Evolutionary conservation across 169 alveolate species (phyloP), one percentile per base, ranked within the genome.

Genomic region (Plasmodium adleri): DNA sequence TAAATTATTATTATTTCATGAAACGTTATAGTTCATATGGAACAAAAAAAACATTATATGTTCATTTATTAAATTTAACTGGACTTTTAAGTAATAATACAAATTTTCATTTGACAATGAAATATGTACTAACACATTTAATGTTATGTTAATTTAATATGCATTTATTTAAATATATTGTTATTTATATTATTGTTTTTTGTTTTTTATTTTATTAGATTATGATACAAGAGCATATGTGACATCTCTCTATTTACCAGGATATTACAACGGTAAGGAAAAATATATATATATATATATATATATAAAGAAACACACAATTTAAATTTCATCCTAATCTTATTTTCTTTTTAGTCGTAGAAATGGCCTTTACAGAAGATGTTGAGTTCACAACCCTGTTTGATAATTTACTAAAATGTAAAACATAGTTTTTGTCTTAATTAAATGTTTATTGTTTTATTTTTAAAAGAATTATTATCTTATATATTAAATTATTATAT

Each of bases 251-350:
- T 76, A 76, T 20, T 32, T 76, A 15, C 88, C 88, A 1, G 88
- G 88, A 63, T 76, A 76, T 50, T 63, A 76, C 43, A 76, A 76
- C 24, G 70, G 88, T 76, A 62, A 62, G 15, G 20, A 39, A 72
- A 72, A 52, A 68, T n/a, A 54, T n/a, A 64, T 9, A 28, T 13
- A 32, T 32, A 32, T 32, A 32, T 32, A 32, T 32, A 39, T 39
- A 0, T 4, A 32, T 32, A 32, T 10, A 62, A 56, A 28, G 6
- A 64, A 17, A 60, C 12, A 7, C 0, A 3, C 8, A 60, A 60
- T 10, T 8, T 62, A 20, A 12, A 56, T 13, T 17, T 56, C 0
- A 12, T 8, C 43, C 17, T 64, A 3, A 60, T 62, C 10, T 59
- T 3, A 17, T 60, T 74, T 74, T 54, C 49, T 45, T 49, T 76